Evolutionary conservation across 2,329 filamentous ascomycete species (phyloP).

Genomic region (Ophiostoma angusticollis): DNA sequence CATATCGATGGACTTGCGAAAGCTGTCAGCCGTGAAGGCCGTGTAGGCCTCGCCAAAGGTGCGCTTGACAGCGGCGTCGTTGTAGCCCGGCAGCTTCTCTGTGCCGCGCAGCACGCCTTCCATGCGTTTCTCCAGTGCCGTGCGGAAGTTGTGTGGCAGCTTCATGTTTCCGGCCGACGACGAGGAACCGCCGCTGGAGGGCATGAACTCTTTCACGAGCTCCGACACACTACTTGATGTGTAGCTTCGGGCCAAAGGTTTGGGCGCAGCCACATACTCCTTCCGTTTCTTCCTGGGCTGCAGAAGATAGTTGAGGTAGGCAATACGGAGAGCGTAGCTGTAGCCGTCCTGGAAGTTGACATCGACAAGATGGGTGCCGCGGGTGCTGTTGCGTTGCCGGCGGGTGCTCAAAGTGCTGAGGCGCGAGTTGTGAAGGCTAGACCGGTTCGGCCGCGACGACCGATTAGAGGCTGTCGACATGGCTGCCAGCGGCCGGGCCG

Average conservation of each 20-base stretch:
- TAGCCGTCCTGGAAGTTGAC: constrained; percentile 71
- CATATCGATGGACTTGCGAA: constrained; percentile 85
- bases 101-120: constrained; percentile 68
- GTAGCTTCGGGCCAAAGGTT: constrained; percentile 7
- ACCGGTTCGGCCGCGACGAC: constrained; percentile 32
- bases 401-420: constrained; percentile 22
- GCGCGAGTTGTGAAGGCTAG: constrained; percentile 31
- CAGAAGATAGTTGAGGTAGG: constrained; percentile 84
- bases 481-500: constrained; percentile 9
- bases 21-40: constrained; percentile 76
- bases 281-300: constrained; percentile 82
- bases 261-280: constrained; percentile 60
- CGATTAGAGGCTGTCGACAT: constrained; percentile 42
- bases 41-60: constrained; percentile 93
- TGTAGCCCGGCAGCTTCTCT: constrained; percentile 77
- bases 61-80: constrained; percentile 79
- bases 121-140: constrained; percentile 54
- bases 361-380: constrained; percentile 25
- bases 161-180: constrained; percentile 41
- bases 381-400: constrained; percentile 31
- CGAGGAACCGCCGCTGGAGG: constrained; percentile 24
- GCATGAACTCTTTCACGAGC: constrained; percentile 73
- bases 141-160: constrained; percentile 43
- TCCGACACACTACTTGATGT: constrained; percentile 58
- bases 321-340: constrained; percentile 77